Percentiles rank a stretch among this genome's conserved stretches.
Conservation (phyloP, 768 basidiomycete genomes). For the Leucosporidium yakuticum region DNA sequence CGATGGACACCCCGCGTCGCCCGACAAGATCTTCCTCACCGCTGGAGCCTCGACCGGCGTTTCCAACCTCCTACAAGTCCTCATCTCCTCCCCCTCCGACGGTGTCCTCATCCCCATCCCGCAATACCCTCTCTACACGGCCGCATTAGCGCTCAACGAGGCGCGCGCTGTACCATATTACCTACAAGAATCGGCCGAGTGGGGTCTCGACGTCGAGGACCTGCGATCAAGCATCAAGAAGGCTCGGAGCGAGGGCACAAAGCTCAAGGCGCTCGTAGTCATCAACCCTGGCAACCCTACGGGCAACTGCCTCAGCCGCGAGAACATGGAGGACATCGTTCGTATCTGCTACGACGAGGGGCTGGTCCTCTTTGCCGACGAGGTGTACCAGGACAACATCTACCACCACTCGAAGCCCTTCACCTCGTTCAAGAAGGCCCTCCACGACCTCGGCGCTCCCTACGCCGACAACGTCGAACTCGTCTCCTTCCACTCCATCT, state of each 20-base stretch:
- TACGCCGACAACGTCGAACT: slow-evolving; percentile 56
- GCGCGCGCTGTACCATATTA: slow-evolving; percentile 82
- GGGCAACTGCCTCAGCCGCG: slow-evolving; percentile 68
- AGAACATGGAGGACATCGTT: slow-evolving; percentile 70
- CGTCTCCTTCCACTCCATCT: slow-evolving; percentile 94
- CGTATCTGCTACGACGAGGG: slow-evolving; percentile 73
- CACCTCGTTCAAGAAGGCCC: slow-evolving; percentile 86
- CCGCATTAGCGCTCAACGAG: slow-evolving; percentile 75
- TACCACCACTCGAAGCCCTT: slow-evolving; percentile 67
- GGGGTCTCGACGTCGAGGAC: slow-evolving; percentile 69
- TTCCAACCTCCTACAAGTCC: slow-evolving; percentile 72
- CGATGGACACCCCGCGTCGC: slow-evolving; percentile 77
- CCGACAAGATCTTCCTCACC: slow-evolving; percentile 86
- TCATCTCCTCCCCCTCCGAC: slow-evolving; percentile 60
- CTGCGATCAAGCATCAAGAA: slow-evolving; percentile 63
- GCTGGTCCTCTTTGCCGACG: slow-evolving; percentile 88
- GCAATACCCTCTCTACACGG: slow-evolving; percentile 96
- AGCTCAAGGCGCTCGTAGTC: slow-evolving; percentile 79
- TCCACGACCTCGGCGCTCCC: slow-evolving; percentile 60
- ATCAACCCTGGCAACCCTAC: slow-evolving; percentile 99
- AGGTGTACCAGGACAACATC: slow-evolving; percentile 96
- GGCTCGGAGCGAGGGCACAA: slow-evolving; percentile 57
- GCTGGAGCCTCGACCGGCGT: slow-evolving; percentile 92
- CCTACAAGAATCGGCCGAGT: slow-evolving; percentile 72
- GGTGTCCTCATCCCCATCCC: slow-evolving; percentile 94